Evolutionary conservation across 1,139 yeast species (phyloP).

Genomic region (Pneumocystis oryctolagi): DNA sequence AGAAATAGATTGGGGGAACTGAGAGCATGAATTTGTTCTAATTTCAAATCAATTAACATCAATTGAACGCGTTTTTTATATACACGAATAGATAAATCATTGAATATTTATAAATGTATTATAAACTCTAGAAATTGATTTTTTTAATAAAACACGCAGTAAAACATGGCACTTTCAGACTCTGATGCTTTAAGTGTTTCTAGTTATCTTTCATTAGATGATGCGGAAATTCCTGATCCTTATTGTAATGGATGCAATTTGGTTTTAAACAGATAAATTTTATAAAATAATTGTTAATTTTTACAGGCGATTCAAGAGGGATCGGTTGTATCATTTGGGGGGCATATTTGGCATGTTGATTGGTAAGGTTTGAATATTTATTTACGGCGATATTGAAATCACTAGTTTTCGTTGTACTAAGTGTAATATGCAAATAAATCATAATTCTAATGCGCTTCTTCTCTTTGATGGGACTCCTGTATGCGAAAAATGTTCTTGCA

Average conservation of each 20-base stretch:
- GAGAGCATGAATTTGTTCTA: neutral
- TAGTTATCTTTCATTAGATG: neutral
- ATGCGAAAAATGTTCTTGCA: constrained; percentile 80
- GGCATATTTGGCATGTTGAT: constrained; percentile 61
- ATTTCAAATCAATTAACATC: neutral
- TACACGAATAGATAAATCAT: too few relatives aligned
- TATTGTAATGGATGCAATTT: constrained; percentile 1
- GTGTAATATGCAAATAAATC: constrained; percentile 62
- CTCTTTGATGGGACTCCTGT: constrained; percentile 84
- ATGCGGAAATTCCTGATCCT: neutral
- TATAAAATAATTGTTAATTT: neutral
- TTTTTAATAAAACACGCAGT: neutral
- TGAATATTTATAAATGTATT: neutral
- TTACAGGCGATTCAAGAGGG: constrained; percentile 10
- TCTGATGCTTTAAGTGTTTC: neutral
- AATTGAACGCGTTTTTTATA: neutral
- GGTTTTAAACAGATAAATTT: neutral
- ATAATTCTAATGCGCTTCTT: constrained; percentile 77
- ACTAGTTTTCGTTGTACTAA: constrained; percentile 61
- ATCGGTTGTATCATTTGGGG: constrained; percentile 13
- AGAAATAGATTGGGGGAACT: neutral
- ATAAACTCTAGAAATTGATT: neutral
- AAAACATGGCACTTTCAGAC: neutral
- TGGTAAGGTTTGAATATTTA: constrained; percentile 29
- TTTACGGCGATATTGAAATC: neutral